phyloP scores from a whole-genome alignment of 768 basidiomycete species.

The Macrocybe gigantea region DNA sequence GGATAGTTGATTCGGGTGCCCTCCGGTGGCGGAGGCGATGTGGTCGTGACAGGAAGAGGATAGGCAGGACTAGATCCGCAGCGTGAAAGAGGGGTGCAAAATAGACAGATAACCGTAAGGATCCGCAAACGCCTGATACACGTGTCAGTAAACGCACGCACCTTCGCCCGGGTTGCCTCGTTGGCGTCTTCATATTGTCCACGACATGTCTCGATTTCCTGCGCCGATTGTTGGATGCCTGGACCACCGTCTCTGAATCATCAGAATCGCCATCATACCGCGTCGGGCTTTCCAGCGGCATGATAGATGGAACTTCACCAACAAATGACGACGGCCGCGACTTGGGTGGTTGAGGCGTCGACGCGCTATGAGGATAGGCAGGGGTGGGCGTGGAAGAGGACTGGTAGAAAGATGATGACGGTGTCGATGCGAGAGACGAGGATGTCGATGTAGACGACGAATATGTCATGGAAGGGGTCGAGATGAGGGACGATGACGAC shows the following conservation, averaged over 20 bases:
- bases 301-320: slow-evolving; percentile 28
- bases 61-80: slow-evolving; percentile 23
- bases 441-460: slow-evolving; percentile 8
- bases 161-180: slow-evolving; percentile 24
- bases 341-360: slow-evolving; percentile 16
- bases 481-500: slow-evolving; percentile 3
- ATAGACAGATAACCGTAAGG: background rate
- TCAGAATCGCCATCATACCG: slow-evolving; percentile 43
- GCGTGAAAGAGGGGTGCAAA: slow-evolving; percentile 3
- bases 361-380: slow-evolving; percentile 18
- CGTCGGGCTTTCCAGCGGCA: slow-evolving; percentile 66
- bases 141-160: slow-evolving; percentile 16
- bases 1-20: slow-evolving; percentile 42
- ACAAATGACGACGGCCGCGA: slow-evolving; percentile 30
- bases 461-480: slow-evolving; percentile 7
- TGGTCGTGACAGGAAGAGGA: slow-evolving; percentile 62
- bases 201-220: slow-evolving; percentile 17
- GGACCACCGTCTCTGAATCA: slow-evolving; percentile 37
- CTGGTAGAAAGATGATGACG: slow-evolving; percentile 14
- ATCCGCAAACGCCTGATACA: slow-evolving; percentile 1
- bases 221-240: slow-evolving; percentile 15
- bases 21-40: slow-evolving; percentile 57
- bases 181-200: slow-evolving; percentile 19
- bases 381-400: slow-evolving; percentile 3
- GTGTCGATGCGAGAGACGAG: slow-evolving; percentile 7